Evolutionary conservation across 371 early-diverging fungal genomes (phyloP).

Genomic region (Dentiscutata heterogama): DNA sequence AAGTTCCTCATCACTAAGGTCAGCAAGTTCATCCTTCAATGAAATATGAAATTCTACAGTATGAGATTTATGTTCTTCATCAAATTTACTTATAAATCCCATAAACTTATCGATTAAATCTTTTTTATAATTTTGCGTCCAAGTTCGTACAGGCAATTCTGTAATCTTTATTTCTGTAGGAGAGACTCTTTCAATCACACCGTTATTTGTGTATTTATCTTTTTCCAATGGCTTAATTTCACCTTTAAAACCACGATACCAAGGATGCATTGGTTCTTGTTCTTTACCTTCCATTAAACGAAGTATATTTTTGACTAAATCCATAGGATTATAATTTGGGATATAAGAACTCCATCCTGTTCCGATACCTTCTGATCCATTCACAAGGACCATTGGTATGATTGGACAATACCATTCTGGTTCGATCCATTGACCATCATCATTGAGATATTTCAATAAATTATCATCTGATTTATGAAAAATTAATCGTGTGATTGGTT

Average conservation of each 20-base stretch:
- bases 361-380: constrained; percentile 99
- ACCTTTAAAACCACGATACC: constrained; percentile 97
- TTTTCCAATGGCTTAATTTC: constrained; percentile 63
- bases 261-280: constrained; percentile 89
- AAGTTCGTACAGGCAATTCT: constrained; percentile 95
- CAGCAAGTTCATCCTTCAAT: neutral
- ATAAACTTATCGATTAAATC: constrained; percentile 70
- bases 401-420: constrained; percentile 98
- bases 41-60: neutral
- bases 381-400: constrained; percentile 97
- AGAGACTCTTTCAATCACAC: constrained; percentile 72
- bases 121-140: constrained; percentile 98
- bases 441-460: constrained; percentile 90
- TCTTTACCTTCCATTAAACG: constrained; percentile 86
- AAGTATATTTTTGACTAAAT: constrained; percentile 92
- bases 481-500: constrained; percentile 83
- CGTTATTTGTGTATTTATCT: constrained; percentile 79
- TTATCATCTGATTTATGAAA: constrained; percentile 94
- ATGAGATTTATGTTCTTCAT: neutral
- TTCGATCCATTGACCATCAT: constrained; percentile 97
- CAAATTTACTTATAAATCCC: neutral
- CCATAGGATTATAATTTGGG: constrained; percentile 93
- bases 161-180: constrained; percentile 88
- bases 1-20: constrained; percentile 62
- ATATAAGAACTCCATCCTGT: constrained; percentile 91